Conservation (phyloP, 2,329 filamentous ascomycete species). For the Macrophomina phaseolina region DNA sequence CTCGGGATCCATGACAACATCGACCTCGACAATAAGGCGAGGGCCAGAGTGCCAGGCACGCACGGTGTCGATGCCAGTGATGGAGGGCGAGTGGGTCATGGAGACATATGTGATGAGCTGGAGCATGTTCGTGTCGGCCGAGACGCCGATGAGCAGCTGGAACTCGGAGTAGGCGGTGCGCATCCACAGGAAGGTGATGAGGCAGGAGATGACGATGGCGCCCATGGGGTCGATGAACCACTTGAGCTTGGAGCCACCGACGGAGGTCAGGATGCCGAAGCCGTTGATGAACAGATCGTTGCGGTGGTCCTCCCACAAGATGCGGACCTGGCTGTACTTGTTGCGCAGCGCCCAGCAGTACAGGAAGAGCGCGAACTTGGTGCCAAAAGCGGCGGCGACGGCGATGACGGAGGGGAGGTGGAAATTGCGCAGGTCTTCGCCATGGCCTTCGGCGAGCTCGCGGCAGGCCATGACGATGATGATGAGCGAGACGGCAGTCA, state of each 20-base stretch:
- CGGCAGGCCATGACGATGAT: slow-evolving; percentile 86
- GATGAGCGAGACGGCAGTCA: slow-evolving; percentile 90
- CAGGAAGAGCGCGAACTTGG: slow-evolving; percentile 82
- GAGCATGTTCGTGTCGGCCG: slow-evolving; percentile 81
- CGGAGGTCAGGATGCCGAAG: slow-evolving; percentile 86
- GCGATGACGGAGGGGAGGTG: slow-evolving; percentile 84
- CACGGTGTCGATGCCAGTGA: slow-evolving; percentile 91
- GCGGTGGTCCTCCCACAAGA: slow-evolving; percentile 95
- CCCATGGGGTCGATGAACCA: slow-evolving; percentile 98
- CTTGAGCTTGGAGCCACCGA: slow-evolving; percentile 84
- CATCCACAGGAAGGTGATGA: slow-evolving; percentile 83
- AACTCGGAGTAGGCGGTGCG: slow-evolving; percentile 88
- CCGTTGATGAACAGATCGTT: slow-evolving; percentile 98
- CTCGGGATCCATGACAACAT: slow-evolving; percentile 87
- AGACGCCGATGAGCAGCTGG: slow-evolving; percentile 86
- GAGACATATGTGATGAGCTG: slow-evolving; percentile 91
- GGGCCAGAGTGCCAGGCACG: slow-evolving; percentile 90
- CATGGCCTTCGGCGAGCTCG: slow-evolving; percentile 65
- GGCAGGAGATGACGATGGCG: slow-evolving; percentile 78
- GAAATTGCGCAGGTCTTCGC: slow-evolving; percentile 64
- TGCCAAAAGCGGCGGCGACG: slow-evolving; percentile 80
- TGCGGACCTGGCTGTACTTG: slow-evolving; percentile 88
- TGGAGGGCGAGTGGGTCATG: slow-evolving; percentile 83
- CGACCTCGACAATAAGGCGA: slow-evolving; percentile 90
- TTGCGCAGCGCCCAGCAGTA: slow-evolving; percentile 93